phyloP scores from a whole-genome alignment of 148 eudicot genomes.

The Cornus kousa region DNA sequence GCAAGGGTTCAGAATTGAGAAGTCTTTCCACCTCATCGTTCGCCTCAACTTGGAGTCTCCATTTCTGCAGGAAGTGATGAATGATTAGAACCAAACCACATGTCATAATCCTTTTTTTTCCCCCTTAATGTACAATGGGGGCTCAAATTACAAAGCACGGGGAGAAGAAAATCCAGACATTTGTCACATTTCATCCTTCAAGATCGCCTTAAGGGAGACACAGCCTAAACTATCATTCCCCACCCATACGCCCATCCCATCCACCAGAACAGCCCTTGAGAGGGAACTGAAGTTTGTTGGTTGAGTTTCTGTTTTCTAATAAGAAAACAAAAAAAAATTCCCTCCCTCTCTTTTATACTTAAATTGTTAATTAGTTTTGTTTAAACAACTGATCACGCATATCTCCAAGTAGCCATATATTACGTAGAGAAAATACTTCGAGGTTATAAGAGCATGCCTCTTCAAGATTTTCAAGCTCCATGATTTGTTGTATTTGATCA shows the following conservation, averaged over 20 bases:
- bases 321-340: neutral
- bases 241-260: neutral
- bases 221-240: neutral
- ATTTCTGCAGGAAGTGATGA: neutral
- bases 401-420: neutral
- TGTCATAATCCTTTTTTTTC: no score
- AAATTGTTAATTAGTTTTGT: neutral
- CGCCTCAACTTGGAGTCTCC: constrained; percentile 31
- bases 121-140: no score
- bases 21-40: constrained; percentile 65
- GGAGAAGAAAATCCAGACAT: no score
- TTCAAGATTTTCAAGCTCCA: constrained; percentile 96
- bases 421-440: neutral
- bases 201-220: neutral
- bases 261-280: neutral
- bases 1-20: constrained; percentile 31
- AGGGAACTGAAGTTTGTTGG: neutral
- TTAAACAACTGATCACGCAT: neutral
- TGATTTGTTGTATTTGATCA: constrained; percentile 79
- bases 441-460: constrained; percentile 53
- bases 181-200: no score
- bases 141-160: no score
- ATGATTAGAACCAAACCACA: neutral
- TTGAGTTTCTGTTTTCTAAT: constrained; percentile 5
- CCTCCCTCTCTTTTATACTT: neutral